Conservation (phyloP, 176 grass and related monocot genomes). For the Oryza longistaminata region DNA sequence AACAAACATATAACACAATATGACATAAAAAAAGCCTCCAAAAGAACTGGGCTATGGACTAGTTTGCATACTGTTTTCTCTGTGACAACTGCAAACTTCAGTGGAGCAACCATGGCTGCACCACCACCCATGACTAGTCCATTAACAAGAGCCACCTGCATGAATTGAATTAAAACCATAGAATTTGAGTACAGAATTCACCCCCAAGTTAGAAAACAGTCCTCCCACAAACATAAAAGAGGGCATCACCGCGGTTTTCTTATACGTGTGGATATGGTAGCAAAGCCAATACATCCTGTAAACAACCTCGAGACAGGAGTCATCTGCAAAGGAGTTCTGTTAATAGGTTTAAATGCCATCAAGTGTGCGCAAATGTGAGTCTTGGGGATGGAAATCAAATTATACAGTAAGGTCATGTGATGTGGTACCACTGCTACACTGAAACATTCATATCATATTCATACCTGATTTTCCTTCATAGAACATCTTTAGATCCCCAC, state of each 20-base stretch:
- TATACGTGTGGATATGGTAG: slow-evolving; percentile 95
- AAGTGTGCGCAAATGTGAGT: neutral
- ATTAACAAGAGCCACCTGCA: slow-evolving; percentile 83
- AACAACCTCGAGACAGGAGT: slow-evolving; percentile 87
- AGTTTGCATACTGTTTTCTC: slow-evolving; percentile 70
- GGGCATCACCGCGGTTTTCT: slow-evolving; percentile 66
- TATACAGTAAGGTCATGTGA: neutral
- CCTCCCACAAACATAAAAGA: neutral
- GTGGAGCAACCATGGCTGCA: slow-evolving; percentile 69
- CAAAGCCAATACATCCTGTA: slow-evolving; percentile 99
- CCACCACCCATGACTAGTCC: slow-evolving; percentile 97
- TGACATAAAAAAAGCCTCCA: neutral
- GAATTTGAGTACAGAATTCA: slow-evolving; percentile 7
- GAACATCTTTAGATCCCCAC: slow-evolving; percentile 98
- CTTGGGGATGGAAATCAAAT: neutral
- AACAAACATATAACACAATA: neutral
- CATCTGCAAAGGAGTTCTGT: slow-evolving; percentile 55
- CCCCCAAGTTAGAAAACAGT: neutral
- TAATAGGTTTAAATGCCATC: neutral
- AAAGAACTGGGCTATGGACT: neutral
- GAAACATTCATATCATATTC: slow-evolving; percentile 40
- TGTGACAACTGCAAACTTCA: slow-evolving; percentile 75
- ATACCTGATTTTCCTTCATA: slow-evolving; percentile 90
- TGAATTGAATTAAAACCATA: neutral
- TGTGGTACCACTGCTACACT: neutral